Conservation (phyloP, 2,329 filamentous ascomycete genomes). For the Colletotrichum ledebouriae region DNA sequence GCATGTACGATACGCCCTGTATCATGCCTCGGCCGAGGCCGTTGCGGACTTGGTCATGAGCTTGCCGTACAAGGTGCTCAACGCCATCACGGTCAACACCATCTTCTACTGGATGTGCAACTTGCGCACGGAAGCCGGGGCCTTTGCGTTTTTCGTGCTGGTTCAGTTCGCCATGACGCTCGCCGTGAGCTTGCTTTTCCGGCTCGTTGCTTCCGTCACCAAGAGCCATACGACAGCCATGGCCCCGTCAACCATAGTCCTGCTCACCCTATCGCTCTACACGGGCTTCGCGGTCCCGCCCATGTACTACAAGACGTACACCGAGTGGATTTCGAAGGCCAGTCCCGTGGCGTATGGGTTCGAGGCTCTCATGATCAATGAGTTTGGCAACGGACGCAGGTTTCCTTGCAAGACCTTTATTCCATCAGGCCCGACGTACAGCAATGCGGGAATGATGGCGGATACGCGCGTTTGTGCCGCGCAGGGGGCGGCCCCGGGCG, state of each 20-base stretch:
- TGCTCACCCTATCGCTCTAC: conserved; percentile 31
- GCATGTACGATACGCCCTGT: conserved; percentile 51
- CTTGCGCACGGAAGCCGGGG: conserved; percentile 47
- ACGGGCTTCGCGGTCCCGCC: conserved; percentile 38
- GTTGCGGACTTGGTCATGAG: conserved; percentile 57
- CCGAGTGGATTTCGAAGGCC: conserved; percentile 32
- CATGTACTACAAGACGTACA: conserved; percentile 29
- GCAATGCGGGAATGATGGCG: conserved; percentile 18
- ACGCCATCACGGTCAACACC: conserved; percentile 65
- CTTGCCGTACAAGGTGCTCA: conserved; percentile 62
- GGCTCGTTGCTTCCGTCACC: conserved; percentile 75
- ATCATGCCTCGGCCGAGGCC: conserved; percentile 51
- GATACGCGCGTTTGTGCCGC: conserved; percentile 28
- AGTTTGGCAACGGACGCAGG: conserved; percentile 29
- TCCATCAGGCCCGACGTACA: conserved; percentile 42
- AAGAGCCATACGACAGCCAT: conserved; percentile 54
- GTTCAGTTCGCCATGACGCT: conserved; percentile 72
- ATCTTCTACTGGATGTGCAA: conserved; percentile 52
- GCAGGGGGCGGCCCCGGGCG: conserved; percentile 20
- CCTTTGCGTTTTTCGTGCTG: conserved; percentile 75
- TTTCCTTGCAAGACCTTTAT: conserved; percentile 33
- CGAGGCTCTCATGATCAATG: conserved; percentile 39
- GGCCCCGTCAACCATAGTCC: conserved; percentile 29
- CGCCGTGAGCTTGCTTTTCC: conserved; percentile 73
- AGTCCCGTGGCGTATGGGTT: conserved; percentile 37